A percentile compares a stretch with the other conserved stretches of the same genome.
Conservation (phyloP, 1,284 basidiomycete genomes). For the Leccinum ponderosum region DNA sequence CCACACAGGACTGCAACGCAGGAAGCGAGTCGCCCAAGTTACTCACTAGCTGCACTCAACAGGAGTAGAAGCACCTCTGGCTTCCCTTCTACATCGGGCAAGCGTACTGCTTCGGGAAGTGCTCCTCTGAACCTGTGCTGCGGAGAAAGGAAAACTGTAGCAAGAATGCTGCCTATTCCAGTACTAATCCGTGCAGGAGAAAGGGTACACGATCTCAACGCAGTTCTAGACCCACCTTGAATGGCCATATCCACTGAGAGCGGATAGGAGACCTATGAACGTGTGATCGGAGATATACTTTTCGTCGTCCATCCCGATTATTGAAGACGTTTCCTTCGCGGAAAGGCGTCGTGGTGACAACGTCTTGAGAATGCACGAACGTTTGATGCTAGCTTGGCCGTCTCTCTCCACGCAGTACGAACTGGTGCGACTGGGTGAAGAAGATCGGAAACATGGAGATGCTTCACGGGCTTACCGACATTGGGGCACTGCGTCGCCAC, state of each 20-base stretch:
- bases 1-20: conserved; percentile 6
- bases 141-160: conserved; percentile 3
- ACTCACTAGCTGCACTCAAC: conserved; percentile 4
- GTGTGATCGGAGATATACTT: conserved; percentile 36
- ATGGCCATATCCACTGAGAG: conserved; percentile 58
- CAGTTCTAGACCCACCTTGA: conserved; percentile 39
- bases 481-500: not conserved
- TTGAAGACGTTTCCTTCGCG: conserved; percentile 7
- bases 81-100: conserved; percentile 18
- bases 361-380: not conserved
- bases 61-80: conserved; percentile 26
- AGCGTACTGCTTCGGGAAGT: conserved; percentile 12
- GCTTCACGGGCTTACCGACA: not conserved
- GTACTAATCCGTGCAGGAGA: conserved; percentile 16
- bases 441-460: conserved; percentile 1
- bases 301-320: conserved; percentile 25
- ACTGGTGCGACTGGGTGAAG: conserved; percentile 11
- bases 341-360: conserved; percentile 7
- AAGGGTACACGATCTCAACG: conserved; percentile 5
- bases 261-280: conserved; percentile 42
- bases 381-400: conserved; percentile 1
- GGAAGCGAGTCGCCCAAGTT: conserved; percentile 2
- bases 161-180: conserved; percentile 17
- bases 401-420: conserved; percentile 2
- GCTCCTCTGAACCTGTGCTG: conserved; percentile 15